Evolutionary conservation across 495 filamentous ascomycete genomes (phyloP).

Genomic region (Aspergillus funiculosus): DNA sequence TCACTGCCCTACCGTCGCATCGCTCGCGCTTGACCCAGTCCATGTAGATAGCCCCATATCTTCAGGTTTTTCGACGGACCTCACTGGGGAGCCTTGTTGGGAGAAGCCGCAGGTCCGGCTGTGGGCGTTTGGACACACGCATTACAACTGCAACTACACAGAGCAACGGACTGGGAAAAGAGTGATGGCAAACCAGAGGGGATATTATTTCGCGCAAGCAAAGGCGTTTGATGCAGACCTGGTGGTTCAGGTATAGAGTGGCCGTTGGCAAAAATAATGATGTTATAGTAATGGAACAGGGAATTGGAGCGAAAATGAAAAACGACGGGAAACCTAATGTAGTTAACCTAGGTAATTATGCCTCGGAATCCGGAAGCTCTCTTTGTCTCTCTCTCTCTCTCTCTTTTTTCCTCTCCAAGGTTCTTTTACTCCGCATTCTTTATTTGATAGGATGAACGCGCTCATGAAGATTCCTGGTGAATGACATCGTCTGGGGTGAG

Average conservation of each 20-base stretch:
- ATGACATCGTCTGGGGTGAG: slow-evolving; percentile 1
- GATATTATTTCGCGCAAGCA: slow-evolving; percentile 34
- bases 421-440: no score
- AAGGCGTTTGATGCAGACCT: slow-evolving; percentile 25
- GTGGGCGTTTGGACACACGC: slow-evolving; percentile 55
- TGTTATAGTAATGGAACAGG: no score
- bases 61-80: slow-evolving; percentile 43
- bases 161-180: slow-evolving; percentile 26
- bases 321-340: no score
- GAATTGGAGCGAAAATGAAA: no score
- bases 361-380: not conserved
- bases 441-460: no score
- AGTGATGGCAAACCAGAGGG: slow-evolving; percentile 35
- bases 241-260: slow-evolving; percentile 14
- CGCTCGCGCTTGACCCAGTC: slow-evolving; percentile 32
- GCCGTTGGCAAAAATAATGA: not conserved
- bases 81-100: slow-evolving; percentile 43
- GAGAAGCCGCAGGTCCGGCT: slow-evolving; percentile 36
- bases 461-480: not conserved
- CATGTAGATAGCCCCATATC: slow-evolving; percentile 37
- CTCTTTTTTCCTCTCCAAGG: no score
- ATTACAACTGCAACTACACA: slow-evolving; percentile 45
- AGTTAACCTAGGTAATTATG: no score
- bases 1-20: slow-evolving; percentile 41
- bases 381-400: not conserved